Evolutionary conservation across 2,329 filamentous ascomycete genomes (phyloP).

Genomic region (Neocatenulostroma microsporum): DNA sequence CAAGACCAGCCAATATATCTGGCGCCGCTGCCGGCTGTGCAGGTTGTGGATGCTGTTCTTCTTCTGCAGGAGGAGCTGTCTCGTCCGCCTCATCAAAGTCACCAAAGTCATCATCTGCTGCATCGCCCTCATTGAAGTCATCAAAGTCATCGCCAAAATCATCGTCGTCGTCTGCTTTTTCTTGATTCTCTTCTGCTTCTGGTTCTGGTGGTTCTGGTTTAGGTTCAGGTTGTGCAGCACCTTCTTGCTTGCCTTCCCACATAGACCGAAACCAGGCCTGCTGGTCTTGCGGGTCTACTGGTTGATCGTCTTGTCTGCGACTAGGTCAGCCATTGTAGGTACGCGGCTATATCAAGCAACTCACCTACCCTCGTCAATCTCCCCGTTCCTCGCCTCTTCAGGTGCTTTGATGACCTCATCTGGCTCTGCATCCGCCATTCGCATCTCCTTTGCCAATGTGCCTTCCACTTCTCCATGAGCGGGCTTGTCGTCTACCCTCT

Average conservation of each 20-base stretch:
- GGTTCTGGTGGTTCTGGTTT: too few species aligned
- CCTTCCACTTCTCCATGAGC: slow-evolving; percentile 56
- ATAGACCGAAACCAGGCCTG: slow-evolving; percentile 28
- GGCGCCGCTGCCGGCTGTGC: slow-evolving; percentile 13
- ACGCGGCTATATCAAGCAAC: too few species aligned
- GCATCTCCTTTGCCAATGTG: slow-evolving; percentile 49
- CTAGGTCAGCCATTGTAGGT: too few species aligned
- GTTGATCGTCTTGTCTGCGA: slow-evolving; percentile 30
- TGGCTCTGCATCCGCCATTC: slow-evolving; percentile 52
- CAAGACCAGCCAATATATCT: slow-evolving; percentile 37
- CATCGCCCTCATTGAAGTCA: slow-evolving; percentile 48
- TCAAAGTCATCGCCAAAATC: slow-evolving; percentile 65
- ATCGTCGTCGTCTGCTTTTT: too few species aligned
- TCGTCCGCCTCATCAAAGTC: slow-evolving; percentile 41
- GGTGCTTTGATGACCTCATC: slow-evolving; percentile 49
- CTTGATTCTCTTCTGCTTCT: slow-evolving; percentile 49
- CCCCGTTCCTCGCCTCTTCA: slow-evolving; percentile 30
- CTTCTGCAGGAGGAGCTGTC: slow-evolving; percentile 33
- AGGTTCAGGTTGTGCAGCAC: slow-evolving; percentile 11
- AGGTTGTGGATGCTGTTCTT: slow-evolving; percentile 31
- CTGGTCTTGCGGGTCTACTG: slow-evolving; percentile 19
- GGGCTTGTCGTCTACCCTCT: slow-evolving; percentile 52
- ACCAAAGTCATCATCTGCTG: slow-evolving; percentile 42
- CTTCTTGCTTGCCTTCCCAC: slow-evolving; percentile 22
- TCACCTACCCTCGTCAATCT: slow-evolving; percentile 51